Conservation (phyloP, 2,329 filamentous ascomycete species). For the Diaporthe australafricana region DNA sequence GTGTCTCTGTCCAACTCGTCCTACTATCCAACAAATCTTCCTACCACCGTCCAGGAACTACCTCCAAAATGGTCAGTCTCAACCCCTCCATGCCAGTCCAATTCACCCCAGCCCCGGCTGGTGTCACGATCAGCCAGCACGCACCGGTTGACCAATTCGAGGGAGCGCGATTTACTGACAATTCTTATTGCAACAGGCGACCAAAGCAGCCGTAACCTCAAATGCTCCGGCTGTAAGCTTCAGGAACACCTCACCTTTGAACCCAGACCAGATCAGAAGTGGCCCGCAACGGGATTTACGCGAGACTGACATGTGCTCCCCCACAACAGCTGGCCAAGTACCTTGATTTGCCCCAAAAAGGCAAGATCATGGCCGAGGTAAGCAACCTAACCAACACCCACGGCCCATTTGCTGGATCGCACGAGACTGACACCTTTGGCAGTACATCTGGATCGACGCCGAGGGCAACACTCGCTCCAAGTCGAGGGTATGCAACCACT, state of each 20-base stretch:
- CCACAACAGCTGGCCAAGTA: constrained; percentile 85
- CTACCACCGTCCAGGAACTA: not conserved
- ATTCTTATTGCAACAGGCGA: constrained; percentile 8
- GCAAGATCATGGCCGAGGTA: constrained; percentile 80
- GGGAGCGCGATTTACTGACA: constrained; percentile 13
- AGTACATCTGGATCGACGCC: constrained; percentile 97
- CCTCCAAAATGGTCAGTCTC: constrained; percentile 18
- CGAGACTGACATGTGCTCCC: constrained; percentile 36
- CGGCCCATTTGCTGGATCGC: not conserved
- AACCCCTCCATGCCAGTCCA: not conserved
- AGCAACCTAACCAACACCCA: not conserved
- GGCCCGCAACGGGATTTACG: not conserved
- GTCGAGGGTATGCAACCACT: constrained; percentile 80
- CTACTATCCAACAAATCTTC: not conserved
- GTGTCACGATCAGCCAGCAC: constrained; percentile 11
- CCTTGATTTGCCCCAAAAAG: constrained; percentile 89
- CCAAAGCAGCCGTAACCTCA: constrained; percentile 20
- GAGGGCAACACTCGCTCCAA: constrained; percentile 89
- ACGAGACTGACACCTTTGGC: not conserved
- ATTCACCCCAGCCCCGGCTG: not conserved
- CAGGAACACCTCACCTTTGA: not conserved
- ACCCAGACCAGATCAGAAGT: not conserved
- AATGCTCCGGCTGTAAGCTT: constrained; percentile 21
- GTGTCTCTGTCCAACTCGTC: constrained; percentile 1
- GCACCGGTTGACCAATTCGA: not conserved